Percentiles rank a stretch among this genome's conserved stretches.
Conservation (phyloP, 768 basidiomycete genomes). For the Tylopilus plumbeoviolaceoides region DNA sequence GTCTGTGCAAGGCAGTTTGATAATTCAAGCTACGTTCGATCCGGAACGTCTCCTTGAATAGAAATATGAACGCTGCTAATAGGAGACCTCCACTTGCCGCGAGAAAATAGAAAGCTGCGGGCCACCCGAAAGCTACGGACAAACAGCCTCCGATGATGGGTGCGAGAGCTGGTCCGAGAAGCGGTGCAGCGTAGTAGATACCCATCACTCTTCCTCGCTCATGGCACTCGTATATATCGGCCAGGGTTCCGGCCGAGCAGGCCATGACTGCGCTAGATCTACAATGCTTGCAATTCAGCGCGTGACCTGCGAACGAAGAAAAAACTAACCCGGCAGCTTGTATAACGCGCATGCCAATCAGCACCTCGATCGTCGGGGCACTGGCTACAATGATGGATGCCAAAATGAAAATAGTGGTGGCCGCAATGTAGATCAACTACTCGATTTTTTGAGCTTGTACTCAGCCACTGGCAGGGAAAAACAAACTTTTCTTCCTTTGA, state of each 20-base stretch:
- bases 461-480: not conserved
- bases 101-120: slow-evolving; percentile 81
- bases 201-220: slow-evolving; percentile 81
- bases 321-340: slow-evolving; percentile 58
- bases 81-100: slow-evolving; percentile 54
- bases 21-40: slow-evolving; percentile 79
- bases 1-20: slow-evolving; percentile 56
- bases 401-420: slow-evolving; percentile 48
- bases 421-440: slow-evolving; percentile 52
- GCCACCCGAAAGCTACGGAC: slow-evolving; percentile 69
- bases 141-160: slow-evolving; percentile 69
- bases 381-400: slow-evolving; percentile 56
- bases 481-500: slow-evolving; percentile 68
- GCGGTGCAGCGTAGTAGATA: slow-evolving; percentile 73
- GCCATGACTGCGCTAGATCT: slow-evolving; percentile 65
- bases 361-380: slow-evolving; percentile 45
- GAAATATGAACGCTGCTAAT: slow-evolving; percentile 52
- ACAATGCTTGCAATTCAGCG: slow-evolving; percentile 4
- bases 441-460: slow-evolving; percentile 2
- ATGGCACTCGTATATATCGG: slow-evolving; percentile 71
- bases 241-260: slow-evolving; percentile 74
- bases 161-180: slow-evolving; percentile 70
- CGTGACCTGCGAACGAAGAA: not conserved
- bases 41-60: slow-evolving; percentile 83
- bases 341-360: slow-evolving; percentile 67